phyloP scores from a whole-genome alignment of 2,329 filamentous ascomycete genomes.

The Mycosphaerella sp. region DNA sequence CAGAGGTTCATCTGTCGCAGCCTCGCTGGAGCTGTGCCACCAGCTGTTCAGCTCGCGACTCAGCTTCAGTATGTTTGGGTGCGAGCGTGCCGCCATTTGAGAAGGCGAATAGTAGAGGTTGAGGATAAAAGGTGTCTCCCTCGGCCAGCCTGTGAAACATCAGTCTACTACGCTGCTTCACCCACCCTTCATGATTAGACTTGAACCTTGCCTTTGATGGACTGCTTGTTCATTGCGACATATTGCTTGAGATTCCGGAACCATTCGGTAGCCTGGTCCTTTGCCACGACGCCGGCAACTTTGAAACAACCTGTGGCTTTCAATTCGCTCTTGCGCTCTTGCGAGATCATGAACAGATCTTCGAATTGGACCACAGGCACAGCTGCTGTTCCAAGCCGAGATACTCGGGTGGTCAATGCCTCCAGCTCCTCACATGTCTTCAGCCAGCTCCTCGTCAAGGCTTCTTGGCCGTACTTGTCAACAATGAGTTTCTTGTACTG shows the following conservation, averaged over 20 bases:
- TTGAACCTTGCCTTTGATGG: background rate
- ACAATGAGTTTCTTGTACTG: constrained; percentile 7
- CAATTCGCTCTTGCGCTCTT: constrained; percentile 1
- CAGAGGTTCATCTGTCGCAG: background rate
- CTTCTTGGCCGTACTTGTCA: constrained; percentile 8
- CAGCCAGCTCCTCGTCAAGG: constrained; percentile 6
- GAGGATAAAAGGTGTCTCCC: constrained; percentile 11
- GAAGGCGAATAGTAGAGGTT: constrained; percentile 12
- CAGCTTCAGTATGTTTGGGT: constrained; percentile 7
- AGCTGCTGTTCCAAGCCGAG: constrained; percentile 1
- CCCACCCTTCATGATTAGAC: too few relatives aligned
- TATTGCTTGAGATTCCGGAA: constrained; percentile 8
- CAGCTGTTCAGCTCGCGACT: constrained; percentile 11
- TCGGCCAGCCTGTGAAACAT: constrained; percentile 1
- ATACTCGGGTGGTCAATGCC: constrained; percentile 1
- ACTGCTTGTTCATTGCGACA: constrained; percentile 4
- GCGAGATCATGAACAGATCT: constrained; percentile 4
- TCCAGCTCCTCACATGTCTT: constrained; percentile 8
- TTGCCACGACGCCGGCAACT: constrained; percentile 7
- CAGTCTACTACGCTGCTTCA: too few relatives aligned
- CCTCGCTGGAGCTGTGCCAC: constrained; percentile 4
- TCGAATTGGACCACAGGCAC: constrained; percentile 7
- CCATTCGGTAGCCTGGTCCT: constrained; percentile 6
- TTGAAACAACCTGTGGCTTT: constrained; percentile 14
- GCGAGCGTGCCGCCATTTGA: constrained; percentile 8